Base-by-base conservation (phyloP, 1,284 basidiomycete genomes). In the Fomes fomentarius region DNA sequence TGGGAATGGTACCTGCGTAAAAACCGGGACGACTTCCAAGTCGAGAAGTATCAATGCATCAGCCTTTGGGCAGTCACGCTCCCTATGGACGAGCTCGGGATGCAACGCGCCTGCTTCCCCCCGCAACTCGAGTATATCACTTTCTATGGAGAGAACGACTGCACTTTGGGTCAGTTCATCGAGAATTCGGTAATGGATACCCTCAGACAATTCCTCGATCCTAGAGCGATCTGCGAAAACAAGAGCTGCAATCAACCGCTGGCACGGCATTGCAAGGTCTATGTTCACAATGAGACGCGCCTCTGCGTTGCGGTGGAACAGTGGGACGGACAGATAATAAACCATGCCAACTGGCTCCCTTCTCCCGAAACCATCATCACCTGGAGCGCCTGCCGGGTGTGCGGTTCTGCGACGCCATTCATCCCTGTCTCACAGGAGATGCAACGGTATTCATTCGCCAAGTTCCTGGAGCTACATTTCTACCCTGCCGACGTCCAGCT, bases 61-160 rank as follows among this genome's bases (percentile, higher is more conserved):
- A 85, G 80, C 62, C 68, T 94, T 9, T 84, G 88, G 75, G 84
- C 88, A 62, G 89, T 84, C 64, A 88, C 83, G 9, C 77, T 93
- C 33, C 92, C 89, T 21, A 85, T 84, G 22, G 78, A 82, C 31
- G 86, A 89, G 53, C 78, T 83, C 57, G 83, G 82, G 11, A 72
- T 76, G 17, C 81, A 83, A 63, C 82, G 84, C 8, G 78, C 91
- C 6, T 93, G 90, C 66, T 84, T 86, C 62, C 77, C 81, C n/a
- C 89, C 90, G 0, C 70, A 76, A 47, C 70, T 96, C 41, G 80
- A 82, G 31, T 87, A 89, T 56, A 84, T 93, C 74, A 89, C 86
- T 24, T 98, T 96, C 72, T 99, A 99, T 67, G 92, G 94, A 44
- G 86, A 93, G 54, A 93, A 93, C 59, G 96, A 99, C 69, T 86